phyloP scores from a whole-genome alignment of 176 grass and related monocot genomes.

The Musa beccarii region DNA sequence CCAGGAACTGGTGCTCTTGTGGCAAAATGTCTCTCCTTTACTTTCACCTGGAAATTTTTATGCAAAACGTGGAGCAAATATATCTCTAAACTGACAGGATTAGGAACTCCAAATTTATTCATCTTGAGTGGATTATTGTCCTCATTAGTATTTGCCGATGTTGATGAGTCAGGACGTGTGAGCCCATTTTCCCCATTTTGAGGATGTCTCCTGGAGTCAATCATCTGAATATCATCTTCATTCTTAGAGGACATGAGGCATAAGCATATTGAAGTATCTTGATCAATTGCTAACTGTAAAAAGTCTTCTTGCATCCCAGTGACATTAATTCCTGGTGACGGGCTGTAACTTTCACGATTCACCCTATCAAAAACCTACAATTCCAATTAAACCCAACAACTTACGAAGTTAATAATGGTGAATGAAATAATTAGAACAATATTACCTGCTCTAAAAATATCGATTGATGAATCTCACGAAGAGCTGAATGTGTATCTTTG shows the following conservation, averaged over 20 bases:
- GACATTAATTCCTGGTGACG: slow-evolving; percentile 61
- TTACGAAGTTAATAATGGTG: slow-evolving; percentile 16
- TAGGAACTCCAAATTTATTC: slow-evolving; percentile 32
- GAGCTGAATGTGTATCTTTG: slow-evolving; percentile 57
- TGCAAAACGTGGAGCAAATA: slow-evolving; percentile 77
- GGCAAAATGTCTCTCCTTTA: slow-evolving; percentile 38
- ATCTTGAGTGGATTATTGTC: slow-evolving; percentile 28
- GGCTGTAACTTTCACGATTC: slow-evolving; percentile 56
- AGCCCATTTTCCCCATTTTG: slow-evolving; percentile 24
- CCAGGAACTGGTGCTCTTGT: slow-evolving; percentile 17
- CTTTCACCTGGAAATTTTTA: slow-evolving; percentile 43
- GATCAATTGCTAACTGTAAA: slow-evolving; percentile 84
- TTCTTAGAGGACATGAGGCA: slow-evolving; percentile 44
- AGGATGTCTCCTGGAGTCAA: slow-evolving; percentile 18
- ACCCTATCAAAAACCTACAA: slow-evolving; percentile 85
- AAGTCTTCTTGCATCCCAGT: slow-evolving; percentile 90
- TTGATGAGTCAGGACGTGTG: slow-evolving; percentile 30
- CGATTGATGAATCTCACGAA: slow-evolving; percentile 59
- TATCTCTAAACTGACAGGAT: slow-evolving; percentile 56
- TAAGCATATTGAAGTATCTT: slow-evolving; percentile 67
- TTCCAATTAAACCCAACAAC: slow-evolving; percentile 18
- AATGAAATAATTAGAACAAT: neutral
- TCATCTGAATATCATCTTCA: slow-evolving; percentile 29
- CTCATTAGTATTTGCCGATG: slow-evolving; percentile 33
- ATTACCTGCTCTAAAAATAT: slow-evolving; percentile 83